Percentiles rank a stretch among this genome's conserved stretches.
Conservation (phyloP, 805 yeast species). For the Yarrowia sp. region DNA sequence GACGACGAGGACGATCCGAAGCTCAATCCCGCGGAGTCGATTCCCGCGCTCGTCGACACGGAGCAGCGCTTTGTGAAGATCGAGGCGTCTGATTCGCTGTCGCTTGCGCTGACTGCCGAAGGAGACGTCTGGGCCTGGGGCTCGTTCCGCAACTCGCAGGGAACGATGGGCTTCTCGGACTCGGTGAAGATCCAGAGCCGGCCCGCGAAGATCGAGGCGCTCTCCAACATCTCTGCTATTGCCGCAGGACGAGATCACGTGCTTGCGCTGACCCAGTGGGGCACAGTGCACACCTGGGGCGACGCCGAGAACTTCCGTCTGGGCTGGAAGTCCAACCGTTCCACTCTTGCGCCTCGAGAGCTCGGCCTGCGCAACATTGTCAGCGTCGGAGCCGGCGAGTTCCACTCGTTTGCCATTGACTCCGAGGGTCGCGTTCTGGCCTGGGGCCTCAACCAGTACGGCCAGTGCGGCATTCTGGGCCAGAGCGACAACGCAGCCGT, state of each 20-base stretch:
- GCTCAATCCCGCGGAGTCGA: constrained; percentile 81
- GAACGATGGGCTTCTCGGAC: constrained; percentile 77
- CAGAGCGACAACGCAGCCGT: constrained; percentile 70
- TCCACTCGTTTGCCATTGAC: constrained; percentile 90
- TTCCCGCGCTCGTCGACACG: constrained; percentile 71
- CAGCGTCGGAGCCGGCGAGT: constrained; percentile 88
- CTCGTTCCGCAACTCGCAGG: constrained; percentile 74
- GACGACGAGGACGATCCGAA: constrained; percentile 74
- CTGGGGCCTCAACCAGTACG: constrained; percentile 97
- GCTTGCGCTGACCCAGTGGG: constrained; percentile 76
- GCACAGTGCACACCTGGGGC: constrained; percentile 95
- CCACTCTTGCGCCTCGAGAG: constrained; percentile 61
- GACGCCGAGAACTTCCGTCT: constrained; percentile 90
- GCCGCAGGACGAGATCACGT: constrained; percentile 94
- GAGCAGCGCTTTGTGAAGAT: constrained; percentile 66
- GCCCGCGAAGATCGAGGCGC: constrained; percentile 62
- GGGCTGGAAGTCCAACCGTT: constrained; percentile 60
- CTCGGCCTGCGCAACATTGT: constrained; percentile 78
- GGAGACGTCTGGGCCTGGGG: constrained; percentile 99
- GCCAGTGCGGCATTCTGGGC: constrained; percentile 86
- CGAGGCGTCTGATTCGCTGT: constrained; percentile 89
- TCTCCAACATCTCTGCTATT: constrained; percentile 71
- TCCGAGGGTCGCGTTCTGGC: constrained; percentile 65
- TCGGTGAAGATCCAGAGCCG: constrained; percentile 59
- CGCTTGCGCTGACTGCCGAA: constrained; percentile 71